Evolutionary conservation across 176 grass and related monocot species (phyloP).

Genomic region (Eleusine coracana): DNA sequence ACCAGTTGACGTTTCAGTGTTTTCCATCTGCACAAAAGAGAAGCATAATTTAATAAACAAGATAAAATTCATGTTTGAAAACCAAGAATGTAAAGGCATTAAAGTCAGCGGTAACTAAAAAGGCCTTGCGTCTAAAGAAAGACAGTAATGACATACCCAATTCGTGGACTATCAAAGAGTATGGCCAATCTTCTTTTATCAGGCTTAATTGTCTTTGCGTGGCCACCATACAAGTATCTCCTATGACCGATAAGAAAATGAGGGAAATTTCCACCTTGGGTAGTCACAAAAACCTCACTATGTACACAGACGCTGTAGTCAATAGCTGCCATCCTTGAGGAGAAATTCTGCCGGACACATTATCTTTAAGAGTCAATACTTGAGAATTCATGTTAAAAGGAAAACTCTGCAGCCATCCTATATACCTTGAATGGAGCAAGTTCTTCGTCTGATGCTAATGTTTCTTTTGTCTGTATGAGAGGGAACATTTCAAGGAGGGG

Average conservation of each 20-base stretch:
- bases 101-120: slow-evolving; percentile 9
- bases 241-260: slow-evolving; percentile 94
- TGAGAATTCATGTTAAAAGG: not conserved
- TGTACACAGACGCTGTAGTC: slow-evolving; percentile 93
- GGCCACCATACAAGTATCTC: slow-evolving; percentile 86
- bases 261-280: slow-evolving; percentile 98
- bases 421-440: slow-evolving; percentile 86
- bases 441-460: slow-evolving; percentile 86
- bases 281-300: slow-evolving; percentile 94
- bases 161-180: slow-evolving; percentile 82
- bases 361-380: slow-evolving; percentile 24
- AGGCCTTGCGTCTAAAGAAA: not conserved
- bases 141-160: slow-evolving; percentile 61
- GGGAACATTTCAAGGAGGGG: slow-evolving; percentile 99
- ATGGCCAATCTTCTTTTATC: slow-evolving; percentile 95
- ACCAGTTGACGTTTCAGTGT: slow-evolving; percentile 78
- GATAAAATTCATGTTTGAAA: slow-evolving; percentile 12
- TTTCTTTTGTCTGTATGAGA: slow-evolving; percentile 92
- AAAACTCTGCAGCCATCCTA: not conserved
- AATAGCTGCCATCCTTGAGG: slow-evolving; percentile 97
- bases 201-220: slow-evolving; percentile 96
- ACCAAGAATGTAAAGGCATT: not conserved
- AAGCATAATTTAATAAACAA: slow-evolving; percentile 28
- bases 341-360: slow-evolving; percentile 73
- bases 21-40: slow-evolving; percentile 77